Percentiles rank a stretch among this genome's conserved stretches.
These are phyloP conservation scores for Oenanthe sinensis DNA, from an alignment of 129 eudicot species.

Conservation along the genomic window DNA sequence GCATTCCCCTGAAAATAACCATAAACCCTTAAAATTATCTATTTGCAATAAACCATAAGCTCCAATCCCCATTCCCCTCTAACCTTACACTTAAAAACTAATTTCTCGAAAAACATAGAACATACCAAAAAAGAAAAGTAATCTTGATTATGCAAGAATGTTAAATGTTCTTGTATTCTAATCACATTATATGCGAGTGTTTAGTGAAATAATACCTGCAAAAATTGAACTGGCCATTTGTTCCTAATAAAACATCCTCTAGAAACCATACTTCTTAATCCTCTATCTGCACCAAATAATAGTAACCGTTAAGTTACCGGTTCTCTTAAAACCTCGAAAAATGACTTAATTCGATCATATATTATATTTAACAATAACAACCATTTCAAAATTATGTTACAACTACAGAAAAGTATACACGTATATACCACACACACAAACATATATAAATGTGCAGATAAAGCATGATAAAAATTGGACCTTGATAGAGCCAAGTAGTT, in stretches of 20 bases:
- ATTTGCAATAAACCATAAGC: neutral
- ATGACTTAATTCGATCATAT: neutral
- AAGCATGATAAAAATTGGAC: neutral
- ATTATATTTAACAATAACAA: neutral
- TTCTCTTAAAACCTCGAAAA: neutral
- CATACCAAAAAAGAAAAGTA: neutral
- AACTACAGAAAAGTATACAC: neutral
- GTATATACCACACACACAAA: neutral
- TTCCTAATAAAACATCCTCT: constrained; percentile 9
- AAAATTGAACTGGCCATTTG: constrained; percentile 1
- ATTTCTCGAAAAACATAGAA: neutral
- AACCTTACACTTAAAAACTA: neutral
- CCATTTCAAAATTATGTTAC: neutral
- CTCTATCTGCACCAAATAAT: constrained; percentile 34
- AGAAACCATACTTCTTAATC: constrained; percentile 18
- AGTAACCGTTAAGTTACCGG: neutral
- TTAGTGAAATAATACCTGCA: constrained; percentile 11
- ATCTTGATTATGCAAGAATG: neutral
- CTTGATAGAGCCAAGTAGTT: constrained; percentile 9
- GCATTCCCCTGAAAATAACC: constrained; percentile 17
- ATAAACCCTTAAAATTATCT: constrained; percentile 5
- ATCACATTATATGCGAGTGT: neutral
- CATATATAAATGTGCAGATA: neutral
- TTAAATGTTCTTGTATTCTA: neutral
- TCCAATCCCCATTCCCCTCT: neutral